A percentile compares a stretch with the other conserved stretches of the same genome.
These are phyloP conservation scores for Adiantum capillusveneris DNA, from an alignment of 75 land plant species.

Conservation along the genomic window DNA sequence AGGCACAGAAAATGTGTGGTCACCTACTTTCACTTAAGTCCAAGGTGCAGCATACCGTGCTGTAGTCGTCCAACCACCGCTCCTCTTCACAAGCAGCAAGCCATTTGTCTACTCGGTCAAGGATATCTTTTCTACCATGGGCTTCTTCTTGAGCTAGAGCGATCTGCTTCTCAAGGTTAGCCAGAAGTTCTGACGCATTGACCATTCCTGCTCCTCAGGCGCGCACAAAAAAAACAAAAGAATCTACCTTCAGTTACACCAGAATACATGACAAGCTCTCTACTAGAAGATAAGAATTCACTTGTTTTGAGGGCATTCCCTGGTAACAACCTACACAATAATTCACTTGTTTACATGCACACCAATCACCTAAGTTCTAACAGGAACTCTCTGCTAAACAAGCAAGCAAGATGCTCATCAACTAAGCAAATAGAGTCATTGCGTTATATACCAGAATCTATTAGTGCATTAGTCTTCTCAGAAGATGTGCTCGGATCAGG, in stretches of 20 bases:
- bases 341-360: no score
- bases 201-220: slow-evolving; percentile 37
- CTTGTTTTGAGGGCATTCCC: no score
- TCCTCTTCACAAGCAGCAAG: slow-evolving; percentile 97
- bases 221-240: no score
- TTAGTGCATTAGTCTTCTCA: slow-evolving; percentile 60
- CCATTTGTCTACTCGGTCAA: slow-evolving; percentile 96
- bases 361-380: no score
- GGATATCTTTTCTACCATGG: slow-evolving; percentile 77
- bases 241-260: no score
- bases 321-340: no score
- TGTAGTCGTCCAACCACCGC: slow-evolving; percentile 98
- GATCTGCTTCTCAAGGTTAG: slow-evolving; percentile 81
- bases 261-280: no score
- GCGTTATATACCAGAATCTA: slow-evolving; percentile 88
- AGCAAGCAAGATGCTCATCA: no score
- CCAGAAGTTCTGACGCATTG: slow-evolving; percentile 78
- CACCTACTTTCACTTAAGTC: neutral
- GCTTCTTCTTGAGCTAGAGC: slow-evolving; percentile 82
- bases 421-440: no score
- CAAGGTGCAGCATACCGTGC: slow-evolving; percentile 49
- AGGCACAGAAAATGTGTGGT: neutral
- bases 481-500: slow-evolving; percentile 68
- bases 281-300: no score
- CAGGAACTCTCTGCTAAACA: no score